phyloP scores from a whole-genome alignment of 1,284 basidiomycete genomes.

The Porogramme epimiltina region DNA sequence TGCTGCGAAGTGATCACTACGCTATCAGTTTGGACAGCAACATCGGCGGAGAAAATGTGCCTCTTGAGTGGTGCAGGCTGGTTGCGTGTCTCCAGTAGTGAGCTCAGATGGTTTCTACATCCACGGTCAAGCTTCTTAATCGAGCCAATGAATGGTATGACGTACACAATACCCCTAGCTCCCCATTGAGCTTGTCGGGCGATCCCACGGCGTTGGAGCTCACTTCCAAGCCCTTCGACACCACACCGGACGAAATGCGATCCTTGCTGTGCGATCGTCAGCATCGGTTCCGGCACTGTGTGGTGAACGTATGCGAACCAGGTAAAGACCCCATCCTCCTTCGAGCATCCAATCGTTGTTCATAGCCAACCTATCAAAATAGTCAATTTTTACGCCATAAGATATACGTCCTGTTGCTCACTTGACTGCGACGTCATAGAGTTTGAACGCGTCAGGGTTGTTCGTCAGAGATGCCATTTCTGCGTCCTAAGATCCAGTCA shows the following conservation, averaged over 20 bases:
- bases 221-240: conserved; percentile 63
- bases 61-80: conserved; percentile 49
- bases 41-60: conserved; percentile 57
- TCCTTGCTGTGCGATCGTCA: conserved; percentile 53
- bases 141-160: conserved; percentile 8
- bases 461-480: conserved; percentile 62
- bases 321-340: conserved; percentile 67
- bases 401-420: conserved; percentile 27
- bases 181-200: conserved; percentile 69
- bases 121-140: background rate
- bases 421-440: conserved; percentile 71
- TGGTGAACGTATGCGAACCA: conserved; percentile 41
- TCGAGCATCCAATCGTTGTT: conserved; percentile 71
- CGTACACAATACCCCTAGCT: conserved; percentile 69
- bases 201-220: conserved; percentile 66
- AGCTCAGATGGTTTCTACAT: conserved; percentile 53
- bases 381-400: background rate
- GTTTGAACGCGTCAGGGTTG: conserved; percentile 56
- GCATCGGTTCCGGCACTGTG: background rate
- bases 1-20: conserved; percentile 38
- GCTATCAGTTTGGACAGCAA: conserved; percentile 63
- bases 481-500: conserved; percentile 49
- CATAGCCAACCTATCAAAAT: conserved; percentile 49
- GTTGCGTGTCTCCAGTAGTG: conserved; percentile 44
- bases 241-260: conserved; percentile 68